These are phyloP conservation scores for Kazachstania taianensis DNA, from an alignment of 805 yeast genomes.

Conservation along the genomic window DNA sequence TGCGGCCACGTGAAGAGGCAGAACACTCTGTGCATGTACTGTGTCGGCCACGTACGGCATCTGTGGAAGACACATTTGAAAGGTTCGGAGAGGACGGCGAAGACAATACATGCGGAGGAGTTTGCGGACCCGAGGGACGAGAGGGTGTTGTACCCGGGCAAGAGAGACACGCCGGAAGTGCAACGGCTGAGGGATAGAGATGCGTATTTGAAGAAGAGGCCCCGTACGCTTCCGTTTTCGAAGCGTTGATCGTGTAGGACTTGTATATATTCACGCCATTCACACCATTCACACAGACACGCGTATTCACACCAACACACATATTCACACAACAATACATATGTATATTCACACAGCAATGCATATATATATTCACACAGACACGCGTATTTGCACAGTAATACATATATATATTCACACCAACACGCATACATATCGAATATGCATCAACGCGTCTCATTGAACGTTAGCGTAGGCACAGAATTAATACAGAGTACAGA, in stretches of 20 bases:
- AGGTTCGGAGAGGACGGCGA: slow-evolving; percentile 18
- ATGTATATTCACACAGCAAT: too few relatives aligned
- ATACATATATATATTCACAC: neutral
- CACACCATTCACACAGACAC: too few relatives aligned
- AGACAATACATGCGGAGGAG: slow-evolving; percentile 18
- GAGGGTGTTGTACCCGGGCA: slow-evolving; percentile 65
- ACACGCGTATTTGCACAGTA: neutral
- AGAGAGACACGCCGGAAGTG: slow-evolving; percentile 37
- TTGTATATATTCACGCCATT: too few relatives aligned
- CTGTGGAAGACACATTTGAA: slow-evolving; percentile 52
- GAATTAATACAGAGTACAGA: too few relatives aligned
- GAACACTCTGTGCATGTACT: slow-evolving; percentile 86
- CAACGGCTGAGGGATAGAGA: slow-evolving; percentile 41
- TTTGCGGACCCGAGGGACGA: slow-evolving; percentile 47
- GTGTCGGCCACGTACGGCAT: slow-evolving; percentile 71
- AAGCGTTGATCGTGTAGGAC: too few relatives aligned
- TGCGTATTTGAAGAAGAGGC: slow-evolving; percentile 46
- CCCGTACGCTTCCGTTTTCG: slow-evolving; percentile 43
- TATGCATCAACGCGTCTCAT: too few relatives aligned
- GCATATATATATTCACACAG: too few relatives aligned
- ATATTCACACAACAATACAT: too few relatives aligned
- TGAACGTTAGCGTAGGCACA: too few relatives aligned
- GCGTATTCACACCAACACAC: too few relatives aligned
- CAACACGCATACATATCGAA: too few relatives aligned
- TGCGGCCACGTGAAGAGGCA: slow-evolving; percentile 90